Conservation (phyloP, 2,329 filamentous ascomycete genomes). For the Sclerotinia nivalis region DNA sequence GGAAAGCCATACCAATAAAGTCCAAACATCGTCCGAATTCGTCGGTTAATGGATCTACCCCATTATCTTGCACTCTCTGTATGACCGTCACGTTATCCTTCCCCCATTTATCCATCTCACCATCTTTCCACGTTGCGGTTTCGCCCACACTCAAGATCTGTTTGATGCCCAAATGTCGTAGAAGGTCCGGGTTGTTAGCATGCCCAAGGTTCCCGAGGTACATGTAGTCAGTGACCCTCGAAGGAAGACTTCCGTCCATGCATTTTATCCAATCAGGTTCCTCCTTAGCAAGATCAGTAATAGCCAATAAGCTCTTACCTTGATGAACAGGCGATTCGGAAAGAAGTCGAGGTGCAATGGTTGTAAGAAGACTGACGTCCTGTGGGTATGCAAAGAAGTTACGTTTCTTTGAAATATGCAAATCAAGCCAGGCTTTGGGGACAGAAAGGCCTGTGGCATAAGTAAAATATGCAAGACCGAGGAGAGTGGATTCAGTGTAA, state of each 20-base stretch:
- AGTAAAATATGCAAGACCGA: conserved; percentile 90
- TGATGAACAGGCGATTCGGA: conserved; percentile 61
- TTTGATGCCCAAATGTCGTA: conserved; percentile 77
- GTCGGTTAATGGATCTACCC: conserved; percentile 84
- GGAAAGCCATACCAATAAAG: conserved; percentile 75
- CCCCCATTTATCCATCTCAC: conserved; percentile 71
- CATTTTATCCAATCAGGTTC: conserved; percentile 79
- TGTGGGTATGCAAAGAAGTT: conserved; percentile 97
- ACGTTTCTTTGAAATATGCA: conserved; percentile 77
- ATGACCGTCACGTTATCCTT: conserved; percentile 76
- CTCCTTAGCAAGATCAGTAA: conserved; percentile 53
- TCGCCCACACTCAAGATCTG: conserved; percentile 93
- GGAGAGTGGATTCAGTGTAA: conserved; percentile 90
- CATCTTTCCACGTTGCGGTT: conserved; percentile 75
- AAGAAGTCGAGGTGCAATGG: conserved; percentile 74
- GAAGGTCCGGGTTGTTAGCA: conserved; percentile 86
- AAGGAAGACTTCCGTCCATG: conserved; percentile 89
- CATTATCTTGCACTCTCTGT: conserved; percentile 91
- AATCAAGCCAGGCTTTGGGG: conserved; percentile 80
- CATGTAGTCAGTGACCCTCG: conserved; percentile 87
- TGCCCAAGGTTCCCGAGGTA: conserved; percentile 93
- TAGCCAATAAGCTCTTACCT: conserved; percentile 54
- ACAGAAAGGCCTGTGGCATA: conserved; percentile 81
- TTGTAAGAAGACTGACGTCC: conserved; percentile 79
- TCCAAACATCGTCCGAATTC: conserved; percentile 84